Evolutionary conservation across 352 stramenopile species (phyloP), one percentile per base, ranked within the genome.

Genomic region (Phytophthora pluvialis): DNA sequence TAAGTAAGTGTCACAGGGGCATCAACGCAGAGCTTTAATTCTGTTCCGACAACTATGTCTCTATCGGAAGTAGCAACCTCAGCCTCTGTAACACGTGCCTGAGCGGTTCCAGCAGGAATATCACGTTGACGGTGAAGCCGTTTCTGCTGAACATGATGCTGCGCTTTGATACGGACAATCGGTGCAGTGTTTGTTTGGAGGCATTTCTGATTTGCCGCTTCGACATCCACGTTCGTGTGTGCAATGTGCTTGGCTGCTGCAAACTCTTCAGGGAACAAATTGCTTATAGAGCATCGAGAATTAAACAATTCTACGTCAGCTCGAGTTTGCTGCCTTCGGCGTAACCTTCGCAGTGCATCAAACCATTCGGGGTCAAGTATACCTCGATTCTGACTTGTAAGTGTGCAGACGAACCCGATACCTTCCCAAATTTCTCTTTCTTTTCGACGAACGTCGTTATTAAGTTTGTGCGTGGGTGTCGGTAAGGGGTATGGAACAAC

Each of bases 321-420:
- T 8, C 1, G 26, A 16, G 42, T 48, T 18, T 18, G 21, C 5
- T 18, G 0, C 40, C 11, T 15, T 5, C 18, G 33, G 9, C 29
- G 40, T 11, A 42, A 21, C 15, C 39, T 9, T 4, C 40, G 28
- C 4, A 50, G 16, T 4, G 40, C 39, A 9, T 16, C n/a, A 51
- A 51, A 60, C 29, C 52, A 60, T 16, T 60, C 52, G 3, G 28
- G n/a, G 7, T 60, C 52, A 8, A 10, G 3, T 26, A 28, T 51
- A 8, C 52, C 40, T 16, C 18, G 21, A 18, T 50, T 51, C 35
- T 60, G 52, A 9, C 18, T 44, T 9, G 28, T 60, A 8, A 60
- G 4, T 3, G 7, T 44, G 12, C 52, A 51, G 0, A 60, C 40
- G 3, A 11, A 18, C 2, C n/a, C 15, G 1, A 44, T 51, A 26